phyloP scores from a whole-genome alignment of 495 filamentous ascomycete genomes.

The Chaetomium tenue region DNA sequence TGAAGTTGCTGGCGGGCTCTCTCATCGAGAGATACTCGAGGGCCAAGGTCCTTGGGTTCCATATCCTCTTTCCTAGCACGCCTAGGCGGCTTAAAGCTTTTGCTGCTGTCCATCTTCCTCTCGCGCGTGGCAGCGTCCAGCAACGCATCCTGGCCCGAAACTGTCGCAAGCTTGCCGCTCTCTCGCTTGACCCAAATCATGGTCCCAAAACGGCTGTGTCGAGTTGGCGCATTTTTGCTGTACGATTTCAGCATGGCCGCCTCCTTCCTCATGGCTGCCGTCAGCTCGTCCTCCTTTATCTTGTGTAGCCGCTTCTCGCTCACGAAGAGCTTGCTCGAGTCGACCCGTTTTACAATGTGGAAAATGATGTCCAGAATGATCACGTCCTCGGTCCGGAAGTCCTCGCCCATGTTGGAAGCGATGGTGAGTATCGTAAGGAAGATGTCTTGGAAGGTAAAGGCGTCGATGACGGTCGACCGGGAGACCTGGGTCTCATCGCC shows the following conservation, averaged over 20 bases:
- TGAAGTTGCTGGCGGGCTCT: constrained; percentile 69
- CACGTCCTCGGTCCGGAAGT: constrained; percentile 85
- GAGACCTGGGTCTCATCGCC: constrained; percentile 87
- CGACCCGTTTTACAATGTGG: constrained; percentile 85
- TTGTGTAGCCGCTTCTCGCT: constrained; percentile 64
- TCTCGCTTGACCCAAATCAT: constrained; percentile 96
- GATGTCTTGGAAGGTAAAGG: constrained; percentile 85
- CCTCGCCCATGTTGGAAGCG: constrained; percentile 85
- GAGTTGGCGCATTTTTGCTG: constrained; percentile 73
- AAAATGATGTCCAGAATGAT: constrained; percentile 86
- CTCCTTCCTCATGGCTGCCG: constrained; percentile 72
- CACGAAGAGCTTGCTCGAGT: constrained; percentile 83
- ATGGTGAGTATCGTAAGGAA: constrained; percentile 80
- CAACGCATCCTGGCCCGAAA: constrained; percentile 83
- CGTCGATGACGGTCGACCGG: constrained; percentile 80
- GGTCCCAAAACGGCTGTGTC: constrained; percentile 93
- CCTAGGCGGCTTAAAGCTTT: constrained; percentile 83
- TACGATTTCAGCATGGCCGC: constrained; percentile 74
- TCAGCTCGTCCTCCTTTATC: constrained; percentile 70
- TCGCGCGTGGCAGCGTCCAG: constrained; percentile 69
- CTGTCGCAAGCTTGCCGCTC: constrained; percentile 74
- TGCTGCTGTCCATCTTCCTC: constrained; percentile 83
- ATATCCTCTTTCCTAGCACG: constrained; percentile 62
- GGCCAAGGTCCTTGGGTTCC: constrained; percentile 72
- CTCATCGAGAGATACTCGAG: constrained; percentile 62